Evolutionary conservation across 352 stramenopile species (phyloP), one percentile per base, ranked within the genome.

Genomic region (Phytophthora foliorum): DNA sequence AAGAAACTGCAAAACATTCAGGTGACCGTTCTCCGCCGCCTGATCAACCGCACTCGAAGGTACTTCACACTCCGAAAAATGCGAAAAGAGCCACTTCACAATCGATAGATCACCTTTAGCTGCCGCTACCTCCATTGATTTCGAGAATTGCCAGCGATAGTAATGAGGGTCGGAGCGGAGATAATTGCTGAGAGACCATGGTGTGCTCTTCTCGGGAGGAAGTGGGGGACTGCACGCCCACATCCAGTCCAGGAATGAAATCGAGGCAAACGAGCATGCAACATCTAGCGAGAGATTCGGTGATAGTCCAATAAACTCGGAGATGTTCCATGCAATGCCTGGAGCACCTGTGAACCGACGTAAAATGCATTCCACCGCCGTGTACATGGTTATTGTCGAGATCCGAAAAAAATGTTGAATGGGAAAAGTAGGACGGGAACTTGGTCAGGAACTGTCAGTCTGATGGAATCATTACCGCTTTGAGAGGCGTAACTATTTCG

Each of bases 121-220:
- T 8, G 38, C 13, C 16, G 41, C 42, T 21, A 25, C 55, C 11
- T 42, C 14, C n/a, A 53, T 8, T 8, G 27, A 19, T 31, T 53
- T 32, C 2, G 27, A 51, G 13, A 62, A 54, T 14, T 52, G 25
- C 38, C 42, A 62, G 11, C 21, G 4, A 32, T 62, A 24, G 27
- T 62, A 62, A 22, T 62, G 27, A 17, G n/a, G 25, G 4, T 62
- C 55, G 6, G 55, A 62, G 11, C 41, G 27, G 8, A 62, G 42
- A 48, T 36, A 53, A 27, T 62, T 54, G 41, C 11, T 31, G n/a
- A 62, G 29, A 53, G 55, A 45, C 55, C 55, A 49, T 22, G 38
- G 38, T 9, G 38, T 45, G 9, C 17, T 45, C 38, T 19, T 24
- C 8, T 11, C 5, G 2, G 17, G 17, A 45, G 17, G 38, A 45